These are phyloP conservation scores for Kwoniella pini DNA, from an alignment of 768 basidiomycete genomes.

Conservation along the genomic window DNA sequence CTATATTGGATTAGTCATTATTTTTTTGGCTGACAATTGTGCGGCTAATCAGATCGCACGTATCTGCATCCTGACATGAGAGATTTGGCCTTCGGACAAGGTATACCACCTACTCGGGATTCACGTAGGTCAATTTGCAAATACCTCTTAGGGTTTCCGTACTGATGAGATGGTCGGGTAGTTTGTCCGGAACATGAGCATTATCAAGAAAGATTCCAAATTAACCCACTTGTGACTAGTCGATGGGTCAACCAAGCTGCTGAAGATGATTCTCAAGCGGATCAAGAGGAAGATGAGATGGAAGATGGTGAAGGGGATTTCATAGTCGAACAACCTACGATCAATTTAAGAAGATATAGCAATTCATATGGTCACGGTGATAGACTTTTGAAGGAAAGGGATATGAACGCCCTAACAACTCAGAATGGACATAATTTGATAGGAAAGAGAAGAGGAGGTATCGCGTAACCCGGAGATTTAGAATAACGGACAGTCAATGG, in stretches of 20 bases:
- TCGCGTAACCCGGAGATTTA: too few species aligned
- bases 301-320: constrained; percentile 1
- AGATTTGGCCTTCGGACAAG: constrained; percentile 44
- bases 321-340: constrained; percentile 1
- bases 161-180: constrained; percentile 1
- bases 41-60: constrained; percentile 43
- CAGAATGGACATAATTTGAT: not conserved
- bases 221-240: constrained; percentile 27
- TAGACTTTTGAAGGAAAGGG: constrained; percentile 15
- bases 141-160: not conserved
- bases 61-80: constrained; percentile 23
- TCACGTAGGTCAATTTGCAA: constrained; percentile 20
- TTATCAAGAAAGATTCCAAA: constrained; percentile 31
- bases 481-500: too few species aligned
- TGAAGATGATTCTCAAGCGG: constrained; percentile 8
- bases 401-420: constrained; percentile 10
- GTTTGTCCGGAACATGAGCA: constrained; percentile 50
- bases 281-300: constrained; percentile 7
- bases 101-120: constrained; percentile 24
- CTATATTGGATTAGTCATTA: too few species aligned
- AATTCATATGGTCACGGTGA: constrained; percentile 3
- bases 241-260: constrained; percentile 14
- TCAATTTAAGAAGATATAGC: not conserved
- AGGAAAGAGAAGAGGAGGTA: not conserved
- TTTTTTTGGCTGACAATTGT: too few species aligned